phyloP scores from a whole-genome alignment of 805 yeast species.

The Metschnikowia amazonensis region DNA sequence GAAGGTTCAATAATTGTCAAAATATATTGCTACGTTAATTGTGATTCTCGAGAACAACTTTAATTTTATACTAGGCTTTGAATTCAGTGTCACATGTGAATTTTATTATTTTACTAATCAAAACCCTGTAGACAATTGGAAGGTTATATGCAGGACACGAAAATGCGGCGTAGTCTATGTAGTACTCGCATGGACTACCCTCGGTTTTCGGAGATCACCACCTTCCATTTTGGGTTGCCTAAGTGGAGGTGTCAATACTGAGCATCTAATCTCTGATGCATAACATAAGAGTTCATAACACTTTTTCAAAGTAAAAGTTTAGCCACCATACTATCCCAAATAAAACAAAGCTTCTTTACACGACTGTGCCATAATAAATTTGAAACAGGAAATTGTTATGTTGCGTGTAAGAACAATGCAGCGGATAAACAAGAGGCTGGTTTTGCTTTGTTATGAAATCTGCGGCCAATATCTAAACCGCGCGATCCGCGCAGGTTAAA shows the following conservation, averaged over 20 bases:
- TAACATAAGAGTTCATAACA: not conserved
- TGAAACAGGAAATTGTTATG: not conserved
- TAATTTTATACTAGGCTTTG: no score
- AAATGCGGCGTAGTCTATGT: no score
- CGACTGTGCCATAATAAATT: no score
- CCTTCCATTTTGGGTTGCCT: constrained; percentile 7
- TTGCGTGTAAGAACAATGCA: not conserved
- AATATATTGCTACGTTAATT: not conserved
- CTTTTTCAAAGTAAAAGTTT: not conserved
- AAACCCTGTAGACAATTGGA: no score
- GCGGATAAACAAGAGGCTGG: constrained; percentile 4
- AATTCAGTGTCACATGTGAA: no score
- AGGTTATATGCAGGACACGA: not conserved
- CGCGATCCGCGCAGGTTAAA: not conserved
- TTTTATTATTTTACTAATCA: no score
- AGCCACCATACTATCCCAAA: no score
- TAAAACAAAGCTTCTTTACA: no score
- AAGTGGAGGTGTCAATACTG: constrained; percentile 5
- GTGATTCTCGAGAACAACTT: no score
- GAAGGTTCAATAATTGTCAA: constrained; percentile 29
- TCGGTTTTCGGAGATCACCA: constrained; percentile 5
- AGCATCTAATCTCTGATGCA: not conserved
- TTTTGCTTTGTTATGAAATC: not conserved
- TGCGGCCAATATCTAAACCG: constrained; percentile 2
- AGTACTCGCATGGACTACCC: no score